Evolutionary conservation across 208 protist species (phyloP), one percentile per base, ranked within the genome.

Genomic region (Zelonia costaricensis): DNA sequence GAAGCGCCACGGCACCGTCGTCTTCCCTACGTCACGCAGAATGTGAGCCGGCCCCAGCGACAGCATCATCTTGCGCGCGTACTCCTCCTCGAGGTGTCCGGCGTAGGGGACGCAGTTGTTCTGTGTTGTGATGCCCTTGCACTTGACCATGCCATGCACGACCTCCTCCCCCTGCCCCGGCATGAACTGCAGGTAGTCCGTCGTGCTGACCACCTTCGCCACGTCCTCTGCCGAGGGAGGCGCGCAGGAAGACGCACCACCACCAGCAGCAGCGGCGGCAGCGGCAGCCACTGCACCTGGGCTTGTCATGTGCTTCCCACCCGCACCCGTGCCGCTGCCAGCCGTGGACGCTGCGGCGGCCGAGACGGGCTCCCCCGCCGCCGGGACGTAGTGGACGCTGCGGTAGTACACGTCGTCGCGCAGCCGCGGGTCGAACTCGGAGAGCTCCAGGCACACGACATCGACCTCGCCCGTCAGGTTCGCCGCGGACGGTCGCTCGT

Each of bases 101-200:
- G 85, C 67, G 48, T 75, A 84, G 2, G 87, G 91, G 10, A 93
- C 69, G 56, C 91, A 96, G 74, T 92, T 93, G 69, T 93, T 95
- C 27, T 81, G 63, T 30, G 81, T 59, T 9, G 83, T 85, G 12
- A 95, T 51, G 16, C 52, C 75, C 51, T 78, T 88, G 69, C 91
- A 96, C 71, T 96, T 96, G 38, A 80, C 69, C 70, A 94, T 87
- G 39, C 91, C 91, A 52, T 96, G 87, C 27, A 94, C 76, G 28
- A 89, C 55, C 42, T 86, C 78, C 28, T 78, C 55, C 18, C 84
- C 86, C 30, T 78, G 54, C 15, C 74, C 78, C 1, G 85, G 81
- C 77, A 92, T 90, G 57, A 83, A 86, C 18, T 80, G 70, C 27
- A 90, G 67, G 69, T 91, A 90, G 55, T 84, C 52, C 31, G 65